Conservation (phyloP, 768 basidiomycete genomes). For the Tylopilus subfusipes region DNA sequence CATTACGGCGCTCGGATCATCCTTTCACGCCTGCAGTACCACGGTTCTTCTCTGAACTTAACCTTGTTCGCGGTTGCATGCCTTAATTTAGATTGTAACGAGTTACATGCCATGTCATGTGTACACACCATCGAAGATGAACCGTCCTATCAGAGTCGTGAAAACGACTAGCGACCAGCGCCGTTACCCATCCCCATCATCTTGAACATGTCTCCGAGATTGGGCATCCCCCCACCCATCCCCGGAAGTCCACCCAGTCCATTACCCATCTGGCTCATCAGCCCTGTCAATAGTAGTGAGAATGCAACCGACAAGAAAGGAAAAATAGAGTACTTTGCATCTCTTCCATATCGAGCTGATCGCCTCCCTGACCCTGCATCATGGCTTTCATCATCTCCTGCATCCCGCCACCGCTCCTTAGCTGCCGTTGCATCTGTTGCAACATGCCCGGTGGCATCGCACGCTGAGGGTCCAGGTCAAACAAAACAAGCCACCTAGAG, state of each 20-base stretch:
- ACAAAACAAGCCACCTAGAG: constrained; percentile 2
- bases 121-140: constrained; percentile 13
- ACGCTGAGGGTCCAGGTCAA: constrained; percentile 46
- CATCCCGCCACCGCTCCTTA: constrained; percentile 82
- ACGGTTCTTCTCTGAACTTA: constrained; percentile 24
- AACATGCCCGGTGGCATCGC: constrained; percentile 95
- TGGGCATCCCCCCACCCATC: constrained; percentile 63
- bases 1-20: constrained; percentile 19
- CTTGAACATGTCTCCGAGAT: constrained; percentile 78
- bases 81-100: constrained; percentile 15
- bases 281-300: constrained; percentile 45
- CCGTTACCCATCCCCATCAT: constrained; percentile 81
- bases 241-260: constrained; percentile 49
- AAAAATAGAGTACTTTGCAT: constrained; percentile 68
- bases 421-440: constrained; percentile 85
- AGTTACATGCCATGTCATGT: constrained; percentile 17
- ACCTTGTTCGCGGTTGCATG: constrained; percentile 22
- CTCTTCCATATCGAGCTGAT: constrained; percentile 89
- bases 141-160: constrained; percentile 3
- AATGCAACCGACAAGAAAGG: not conserved
- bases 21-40: constrained; percentile 8
- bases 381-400: constrained; percentile 98
- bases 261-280: constrained; percentile 86
- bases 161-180: constrained; percentile 28
- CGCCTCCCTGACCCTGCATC: constrained; percentile 93